Percentiles rank a stretch among this genome's conserved stretches.
phyloP scores from a whole-genome alignment of 805 yeast species.

The Torulaspora gathmanii region DNA sequence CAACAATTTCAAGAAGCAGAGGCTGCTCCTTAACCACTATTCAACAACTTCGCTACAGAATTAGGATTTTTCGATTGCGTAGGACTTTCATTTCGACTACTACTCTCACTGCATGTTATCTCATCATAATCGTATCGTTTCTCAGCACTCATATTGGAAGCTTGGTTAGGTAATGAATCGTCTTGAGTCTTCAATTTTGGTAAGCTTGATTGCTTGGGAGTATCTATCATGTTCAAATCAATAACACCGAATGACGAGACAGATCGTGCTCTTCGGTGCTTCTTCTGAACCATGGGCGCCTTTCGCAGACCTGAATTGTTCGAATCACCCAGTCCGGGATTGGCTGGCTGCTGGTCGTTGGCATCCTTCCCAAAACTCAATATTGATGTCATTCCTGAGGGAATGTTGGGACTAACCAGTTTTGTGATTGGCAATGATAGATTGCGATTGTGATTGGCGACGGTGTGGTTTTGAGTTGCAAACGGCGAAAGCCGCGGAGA shows the following conservation, averaged over 20 bases:
- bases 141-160: conserved; percentile 6
- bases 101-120: conserved; percentile 32
- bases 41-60: conserved; percentile 15
- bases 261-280: conserved; percentile 30
- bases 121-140: conserved; percentile 22
- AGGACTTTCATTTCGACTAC: conserved; percentile 28
- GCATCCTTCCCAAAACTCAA: conserved; percentile 17
- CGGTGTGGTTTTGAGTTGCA: neutral
- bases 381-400: conserved; percentile 23
- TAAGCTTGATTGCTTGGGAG: conserved; percentile 12
- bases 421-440: conserved; percentile 21
- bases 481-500: conserved; percentile 2
- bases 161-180: conserved; percentile 3
- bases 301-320: conserved; percentile 2
- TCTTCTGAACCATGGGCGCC: conserved; percentile 16
- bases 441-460: conserved; percentile 19
- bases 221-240: conserved; percentile 28
- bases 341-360: neutral
- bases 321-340: neutral
- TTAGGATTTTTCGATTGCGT: conserved; percentile 5
- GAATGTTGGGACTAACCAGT: conserved; percentile 9
- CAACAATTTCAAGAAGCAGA: conserved; percentile 36
- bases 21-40: conserved; percentile 9
- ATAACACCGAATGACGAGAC: conserved; percentile 31
- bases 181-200: conserved; percentile 6